A percentile compares a stretch with the other conserved stretches of the same genome.
Evolutionary conservation across 2,329 filamentous ascomycete species (phyloP).

Genomic region (Knoxdaviesia capensis): DNA sequence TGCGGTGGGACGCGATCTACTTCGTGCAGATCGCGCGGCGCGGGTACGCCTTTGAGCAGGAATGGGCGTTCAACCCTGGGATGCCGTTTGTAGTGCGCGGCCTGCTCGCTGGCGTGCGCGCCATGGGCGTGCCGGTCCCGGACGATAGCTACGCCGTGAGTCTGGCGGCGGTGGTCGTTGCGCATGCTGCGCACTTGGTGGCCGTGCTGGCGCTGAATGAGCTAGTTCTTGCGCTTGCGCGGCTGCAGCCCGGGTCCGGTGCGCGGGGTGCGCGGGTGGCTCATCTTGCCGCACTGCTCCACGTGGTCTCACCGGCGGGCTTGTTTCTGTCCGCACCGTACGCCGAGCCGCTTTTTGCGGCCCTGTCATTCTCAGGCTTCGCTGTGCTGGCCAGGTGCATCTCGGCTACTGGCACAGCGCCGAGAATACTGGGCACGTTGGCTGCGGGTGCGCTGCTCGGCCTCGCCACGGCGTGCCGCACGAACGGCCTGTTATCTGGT

Average conservation of each 20-base stretch:
- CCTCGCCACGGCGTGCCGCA: conserved; percentile 52
- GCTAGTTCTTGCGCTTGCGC: conserved; percentile 41
- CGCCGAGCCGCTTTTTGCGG: conserved; percentile 59
- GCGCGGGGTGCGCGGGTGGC: too few relatives aligned
- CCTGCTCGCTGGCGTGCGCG: conserved; percentile 2
- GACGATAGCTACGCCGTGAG: conserved; percentile 7
- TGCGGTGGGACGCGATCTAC: conserved; percentile 69
- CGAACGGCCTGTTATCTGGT: conserved; percentile 74
- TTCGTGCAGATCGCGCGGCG: conserved; percentile 41
- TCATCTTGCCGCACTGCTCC: conserved; percentile 39
- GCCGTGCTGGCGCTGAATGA: conserved; percentile 54
- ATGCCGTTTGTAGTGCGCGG: conserved; percentile 15
- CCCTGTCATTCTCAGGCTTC: conserved; percentile 56
- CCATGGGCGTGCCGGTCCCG: conserved; percentile 1
- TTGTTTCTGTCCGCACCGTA: conserved; percentile 80
- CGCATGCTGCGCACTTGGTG: conserved; percentile 55
- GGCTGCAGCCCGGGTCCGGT: too few relatives aligned
- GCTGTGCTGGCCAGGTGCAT: conserved; percentile 23
- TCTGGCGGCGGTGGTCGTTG: conserved; percentile 35
- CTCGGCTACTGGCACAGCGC: too few relatives aligned
- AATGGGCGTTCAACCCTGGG: conserved; percentile 56
- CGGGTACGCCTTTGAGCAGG: conserved; percentile 58
- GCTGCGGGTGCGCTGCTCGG: conserved; percentile 50
- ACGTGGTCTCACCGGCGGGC: conserved; percentile 72
- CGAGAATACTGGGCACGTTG: too few relatives aligned